phyloP scores from a whole-genome alignment of 164 flowering plant genomes.

The Piper longum region DNA sequence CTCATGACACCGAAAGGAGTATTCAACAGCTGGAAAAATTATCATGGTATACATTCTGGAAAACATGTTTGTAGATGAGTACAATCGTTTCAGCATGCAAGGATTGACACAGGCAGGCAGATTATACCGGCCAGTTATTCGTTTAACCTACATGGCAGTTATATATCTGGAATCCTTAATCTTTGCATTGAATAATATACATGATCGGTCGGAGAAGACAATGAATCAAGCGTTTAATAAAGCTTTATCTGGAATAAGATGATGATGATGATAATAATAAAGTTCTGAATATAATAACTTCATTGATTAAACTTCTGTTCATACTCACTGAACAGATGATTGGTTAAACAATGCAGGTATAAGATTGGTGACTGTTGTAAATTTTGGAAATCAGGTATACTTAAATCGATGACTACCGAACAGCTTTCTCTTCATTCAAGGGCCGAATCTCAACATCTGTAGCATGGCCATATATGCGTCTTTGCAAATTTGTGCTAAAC shows the following conservation, averaged over 20 bases:
- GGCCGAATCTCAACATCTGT: constrained; percentile 80
- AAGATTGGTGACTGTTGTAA: no score
- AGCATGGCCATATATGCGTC: constrained; percentile 73
- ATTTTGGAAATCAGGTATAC: background rate
- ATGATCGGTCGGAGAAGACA: background rate
- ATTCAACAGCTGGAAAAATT: no score
- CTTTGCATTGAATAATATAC: background rate
- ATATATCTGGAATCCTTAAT: background rate
- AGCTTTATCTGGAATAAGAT: no score
- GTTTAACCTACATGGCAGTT: background rate
- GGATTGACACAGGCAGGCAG: background rate
- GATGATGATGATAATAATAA: no score
- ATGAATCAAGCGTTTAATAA: background rate
- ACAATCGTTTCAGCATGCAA: background rate
- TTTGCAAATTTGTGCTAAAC: constrained; percentile 57
- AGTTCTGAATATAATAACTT: no score
- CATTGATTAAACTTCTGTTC: no score
- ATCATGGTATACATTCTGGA: no score
- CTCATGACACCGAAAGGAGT: no score
- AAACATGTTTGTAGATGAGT: no score
- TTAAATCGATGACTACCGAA: constrained; percentile 34
- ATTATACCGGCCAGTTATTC: no score
- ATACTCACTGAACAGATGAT: no score
- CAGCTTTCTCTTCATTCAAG: constrained; percentile 84
- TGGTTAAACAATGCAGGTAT: no score